Evolutionary conservation across 108 stramenopile species (phyloP), one percentile per base, ranked within the genome.

Genomic region (Epithemia pelagica): DNA sequence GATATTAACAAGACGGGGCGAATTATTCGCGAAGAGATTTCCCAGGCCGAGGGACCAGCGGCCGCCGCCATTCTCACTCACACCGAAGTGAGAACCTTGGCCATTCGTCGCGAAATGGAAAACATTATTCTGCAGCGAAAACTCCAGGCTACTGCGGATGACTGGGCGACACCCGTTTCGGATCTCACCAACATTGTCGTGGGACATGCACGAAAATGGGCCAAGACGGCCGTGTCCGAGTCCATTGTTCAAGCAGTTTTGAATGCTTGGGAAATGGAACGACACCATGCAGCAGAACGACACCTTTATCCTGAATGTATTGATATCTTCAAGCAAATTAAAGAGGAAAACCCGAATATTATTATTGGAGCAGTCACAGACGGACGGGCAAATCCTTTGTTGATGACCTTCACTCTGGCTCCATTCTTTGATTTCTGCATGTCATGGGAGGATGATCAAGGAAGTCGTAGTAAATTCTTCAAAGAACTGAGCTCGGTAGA

Each of bases 331-430:
- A 73, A 82, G 31, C 55, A 88, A 68, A 91, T 91, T 62, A 87
- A 86, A 62, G 66, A 86, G 57, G 77, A 84, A 27, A 80, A 95
- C 52, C 93, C 90, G 27, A 65, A 83, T 37, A 88, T 89, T 0
- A 80, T 91, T 28, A 88, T 95, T 63, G 93, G 90, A 30, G 93
- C 93, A 26, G 90, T 95, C 10, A 95, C 93, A 0, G 90, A 95
- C 76, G 93, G 93, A 19, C 78, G 78, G 56, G 93, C 90, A 62
- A 91, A 95, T 68, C 93, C 93, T 0, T 58, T 79, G 65, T 62
- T 90, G 46, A 95, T 95, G 90, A 88, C 89, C 0, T 94, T 94
- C 75, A 90, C 85, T 28, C 74, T 95, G 10, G 88, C 90, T 7
- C 86, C 86, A 5, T 90, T 84, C 64, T 95, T 95, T 72, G 90